Evolutionary conservation across 1,139 yeast genomes (phyloP).

Genomic region (Hanseniaspora gamundiae): DNA sequence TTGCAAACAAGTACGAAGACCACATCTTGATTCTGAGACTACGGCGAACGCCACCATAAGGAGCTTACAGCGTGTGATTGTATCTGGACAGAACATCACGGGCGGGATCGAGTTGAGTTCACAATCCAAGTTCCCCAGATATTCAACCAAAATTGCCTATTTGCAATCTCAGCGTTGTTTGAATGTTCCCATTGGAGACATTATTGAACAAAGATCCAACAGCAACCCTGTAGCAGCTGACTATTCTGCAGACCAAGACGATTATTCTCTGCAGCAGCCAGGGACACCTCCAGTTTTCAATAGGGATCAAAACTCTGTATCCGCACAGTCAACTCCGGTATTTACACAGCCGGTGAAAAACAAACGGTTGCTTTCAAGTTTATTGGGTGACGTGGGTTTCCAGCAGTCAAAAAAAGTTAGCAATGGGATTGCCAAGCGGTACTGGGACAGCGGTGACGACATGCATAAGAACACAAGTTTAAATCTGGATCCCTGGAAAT

Average conservation of each 20-base stretch:
- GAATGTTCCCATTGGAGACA: slow-evolving; percentile 17
- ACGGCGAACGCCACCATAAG: slow-evolving; percentile 9
- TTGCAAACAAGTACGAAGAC: not conserved
- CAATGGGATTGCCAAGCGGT: no score
- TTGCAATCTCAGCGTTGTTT: slow-evolving; percentile 22
- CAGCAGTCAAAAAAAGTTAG: not conserved
- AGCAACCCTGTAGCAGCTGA: not conserved
- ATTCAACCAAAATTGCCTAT: slow-evolving; percentile 24
- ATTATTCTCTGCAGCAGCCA: not conserved
- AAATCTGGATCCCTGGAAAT: slow-evolving; percentile 24
- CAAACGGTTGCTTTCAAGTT: not conserved
- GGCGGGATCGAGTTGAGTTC: slow-evolving; percentile 28
- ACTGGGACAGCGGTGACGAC: slow-evolving; percentile 1
- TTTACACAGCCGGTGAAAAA: not conserved
- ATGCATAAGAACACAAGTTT: slow-evolving; percentile 9
- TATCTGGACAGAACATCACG: slow-evolving; percentile 29
- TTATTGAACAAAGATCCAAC: not conserved
- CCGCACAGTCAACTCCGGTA: not conserved
- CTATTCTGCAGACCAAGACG: not conserved
- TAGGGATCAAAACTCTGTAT: not conserved
- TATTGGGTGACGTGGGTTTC: not conserved
- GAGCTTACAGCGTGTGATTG: slow-evolving; percentile 16
- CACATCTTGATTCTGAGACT: slow-evolving; percentile 10
- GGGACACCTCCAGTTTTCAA: not conserved
- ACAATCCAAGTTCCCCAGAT: slow-evolving; percentile 26